Evolutionary conservation across 2,329 filamentous ascomycete genomes (phyloP).

Genomic region (Monosporascus cannonballus): DNA sequence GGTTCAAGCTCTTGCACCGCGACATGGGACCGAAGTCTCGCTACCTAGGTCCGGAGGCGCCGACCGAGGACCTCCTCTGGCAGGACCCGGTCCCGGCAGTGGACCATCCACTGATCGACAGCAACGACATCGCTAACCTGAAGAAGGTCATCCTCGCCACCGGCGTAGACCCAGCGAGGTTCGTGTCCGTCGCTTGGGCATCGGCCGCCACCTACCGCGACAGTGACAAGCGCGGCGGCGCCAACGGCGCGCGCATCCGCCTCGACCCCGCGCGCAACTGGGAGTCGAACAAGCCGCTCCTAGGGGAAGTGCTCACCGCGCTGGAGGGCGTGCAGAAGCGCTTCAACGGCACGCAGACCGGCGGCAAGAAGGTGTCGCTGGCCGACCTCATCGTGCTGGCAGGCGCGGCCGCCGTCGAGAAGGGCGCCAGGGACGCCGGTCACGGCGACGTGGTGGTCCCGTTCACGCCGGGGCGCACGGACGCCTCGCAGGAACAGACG

Average conservation of each 20-base stretch:
- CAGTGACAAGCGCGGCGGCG: slow-evolving; percentile 75
- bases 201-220: slow-evolving; percentile 68
- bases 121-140: slow-evolving; percentile 55
- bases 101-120: slow-evolving; percentile 52
- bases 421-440: slow-evolving; percentile 50
- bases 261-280: slow-evolving; percentile 67
- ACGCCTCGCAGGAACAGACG: slow-evolving; percentile 67
- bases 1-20: slow-evolving; percentile 81
- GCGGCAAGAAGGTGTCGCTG: slow-evolving; percentile 68
- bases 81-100: slow-evolving; percentile 64
- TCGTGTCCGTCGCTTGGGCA: slow-evolving; percentile 63
- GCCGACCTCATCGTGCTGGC: slow-evolving; percentile 73
- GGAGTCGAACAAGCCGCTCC: slow-evolving; percentile 64
- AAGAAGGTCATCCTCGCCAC: slow-evolving; percentile 63
- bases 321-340: slow-evolving; percentile 60
- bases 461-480: slow-evolving; percentile 66
- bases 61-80: slow-evolving; percentile 64
- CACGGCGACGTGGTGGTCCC: slow-evolving; percentile 53
- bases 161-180: slow-evolving; percentile 53
- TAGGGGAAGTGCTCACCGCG: slow-evolving; percentile 53
- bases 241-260: slow-evolving; percentile 73
- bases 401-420: slow-evolving; percentile 66
- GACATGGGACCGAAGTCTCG: slow-evolving; percentile 67
- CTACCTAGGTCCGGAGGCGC: slow-evolving; percentile 70
- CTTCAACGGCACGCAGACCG: slow-evolving; percentile 51